Evolutionary conservation across 2,329 filamentous ascomycete genomes (phyloP), one percentile per base, ranked within the genome.

Genomic region (Colletotrichum noveboracense): DNA sequence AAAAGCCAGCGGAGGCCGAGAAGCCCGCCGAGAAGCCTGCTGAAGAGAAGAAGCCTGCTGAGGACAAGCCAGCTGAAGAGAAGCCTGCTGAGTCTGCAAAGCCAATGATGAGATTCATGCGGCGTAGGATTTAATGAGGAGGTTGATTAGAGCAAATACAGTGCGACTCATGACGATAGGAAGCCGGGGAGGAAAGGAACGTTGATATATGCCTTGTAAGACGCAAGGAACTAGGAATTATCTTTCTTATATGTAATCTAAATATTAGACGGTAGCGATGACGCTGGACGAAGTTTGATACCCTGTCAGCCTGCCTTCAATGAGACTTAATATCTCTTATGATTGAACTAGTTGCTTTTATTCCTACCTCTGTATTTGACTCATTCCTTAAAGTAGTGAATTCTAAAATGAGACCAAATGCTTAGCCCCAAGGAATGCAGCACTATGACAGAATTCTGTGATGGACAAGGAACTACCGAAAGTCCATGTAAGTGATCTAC

Each of bases 251-350:
- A 74, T 74, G 70, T 74, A 74, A 73, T 73, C 74, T 65, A 61
- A 71, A 76, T 70, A 55, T 43, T 75, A 64, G 71, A 75, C 62
- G 61, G 71, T 75, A 62, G 60, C 71, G 70, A 56, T 75, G 60
- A 67, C 62, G 74, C 71, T 58, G 70, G 74, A 68, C 52, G 30
- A 76, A 70, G 71, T 76, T 76, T 75, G 66, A 76, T 71, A 75
- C 71, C 71, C 71, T 55, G 66, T 70, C 74, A 75, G 66, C 60
- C 48, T 55, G n/a, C 52, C 28, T 76, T 71, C 30, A 75, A 76
- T 76, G 30, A 76, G n/a, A 62, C 43, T 68, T 75, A 67, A 70
- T 64, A 30, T 38, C 55, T 64, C 56, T 64, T 58, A 43, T 6
- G 30, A 58, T 0, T 32, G n/a, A 36, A 36, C 13, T 13, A 14